Evolutionary conservation across 2,329 filamentous ascomycete species (phyloP).

Genomic region (Penicillium sp.): DNA sequence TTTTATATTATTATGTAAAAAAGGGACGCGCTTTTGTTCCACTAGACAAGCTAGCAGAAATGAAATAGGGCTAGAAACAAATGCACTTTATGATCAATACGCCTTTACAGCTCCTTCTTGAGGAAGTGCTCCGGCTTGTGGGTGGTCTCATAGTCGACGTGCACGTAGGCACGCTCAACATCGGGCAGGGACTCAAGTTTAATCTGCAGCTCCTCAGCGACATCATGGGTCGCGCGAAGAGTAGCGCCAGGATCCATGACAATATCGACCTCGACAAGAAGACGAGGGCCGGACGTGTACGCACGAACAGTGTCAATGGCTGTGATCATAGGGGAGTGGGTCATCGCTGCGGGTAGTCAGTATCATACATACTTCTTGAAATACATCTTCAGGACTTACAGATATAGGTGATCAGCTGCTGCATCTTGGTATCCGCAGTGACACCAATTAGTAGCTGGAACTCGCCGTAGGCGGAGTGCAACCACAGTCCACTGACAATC

Average conservation of each 20-base stretch:
- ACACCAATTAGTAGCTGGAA: conserved; percentile 91
- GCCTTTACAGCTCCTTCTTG: conserved; percentile 61
- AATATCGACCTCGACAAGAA: conserved; percentile 94
- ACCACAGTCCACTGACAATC: conserved; percentile 78
- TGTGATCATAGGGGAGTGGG: conserved; percentile 76
- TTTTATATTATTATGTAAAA: not conserved
- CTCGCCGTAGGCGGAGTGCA: conserved; percentile 80
- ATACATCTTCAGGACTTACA: conserved; percentile 51
- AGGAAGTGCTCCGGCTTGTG: conserved; percentile 85
- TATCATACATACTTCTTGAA: not conserved
- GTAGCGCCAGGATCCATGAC: conserved; percentile 80
- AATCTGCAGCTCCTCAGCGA: conserved; percentile 89
- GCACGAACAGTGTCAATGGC: conserved; percentile 94
- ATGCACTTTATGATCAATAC: not conserved
- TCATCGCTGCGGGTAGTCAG: conserved; percentile 60
- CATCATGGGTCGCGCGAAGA: conserved; percentile 80
- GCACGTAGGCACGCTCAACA: conserved; percentile 91
- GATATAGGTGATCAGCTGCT: conserved; percentile 95
- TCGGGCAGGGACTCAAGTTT: conserved; percentile 91
- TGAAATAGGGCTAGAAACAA: not conserved
- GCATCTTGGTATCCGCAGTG: conserved; percentile 77
- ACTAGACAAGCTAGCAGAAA: not conserved
- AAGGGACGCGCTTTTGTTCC: not conserved
- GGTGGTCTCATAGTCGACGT: conserved; percentile 95
- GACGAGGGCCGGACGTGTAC: conserved; percentile 83